A percentile compares a stretch with the other conserved stretches of the same genome.
Conservation (phyloP, 2,329 filamentous ascomycete genomes). For the Diaporthe destruens region DNA sequence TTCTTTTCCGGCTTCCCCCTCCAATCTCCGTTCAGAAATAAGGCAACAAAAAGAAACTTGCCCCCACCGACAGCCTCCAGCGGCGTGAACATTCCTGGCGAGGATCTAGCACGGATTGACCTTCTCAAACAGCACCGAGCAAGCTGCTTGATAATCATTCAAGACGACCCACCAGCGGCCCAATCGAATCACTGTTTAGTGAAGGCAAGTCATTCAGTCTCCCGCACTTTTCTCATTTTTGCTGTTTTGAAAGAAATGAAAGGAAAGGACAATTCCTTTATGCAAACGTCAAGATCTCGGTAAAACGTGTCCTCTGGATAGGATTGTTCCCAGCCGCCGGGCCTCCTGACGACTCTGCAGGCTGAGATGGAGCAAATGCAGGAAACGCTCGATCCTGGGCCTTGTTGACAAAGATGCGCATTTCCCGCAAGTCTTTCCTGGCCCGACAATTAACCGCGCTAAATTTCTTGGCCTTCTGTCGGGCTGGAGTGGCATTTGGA, state of each 20-base stretch:
- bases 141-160: not conserved
- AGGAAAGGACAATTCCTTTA: not conserved
- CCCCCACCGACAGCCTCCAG: slow-evolving; percentile 9
- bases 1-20: slow-evolving; percentile 17
- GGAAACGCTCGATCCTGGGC: not conserved
- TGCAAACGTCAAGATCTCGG: not conserved
- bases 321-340: not conserved
- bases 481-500: slow-evolving; percentile 23
- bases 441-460: slow-evolving; percentile 20
- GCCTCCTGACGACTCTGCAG: slow-evolving; percentile 7
- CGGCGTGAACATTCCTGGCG: not conserved
- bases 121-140: not conserved
- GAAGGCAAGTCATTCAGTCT: slow-evolving; percentile 7
- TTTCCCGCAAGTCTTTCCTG: slow-evolving; percentile 6
- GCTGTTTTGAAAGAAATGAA: not conserved
- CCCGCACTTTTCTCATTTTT: not conserved
- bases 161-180: not conserved
- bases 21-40: slow-evolving; percentile 30
- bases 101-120: not conserved
- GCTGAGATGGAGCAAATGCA: slow-evolving; percentile 1
- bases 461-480: slow-evolving; percentile 6
- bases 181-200: not conserved
- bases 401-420: slow-evolving; percentile 21
- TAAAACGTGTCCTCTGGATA: not conserved
- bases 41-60: not conserved